These are phyloP conservation scores for Mrakia gelida DNA, from an alignment of 768 basidiomycete species.

Conservation along the genomic window DNA sequence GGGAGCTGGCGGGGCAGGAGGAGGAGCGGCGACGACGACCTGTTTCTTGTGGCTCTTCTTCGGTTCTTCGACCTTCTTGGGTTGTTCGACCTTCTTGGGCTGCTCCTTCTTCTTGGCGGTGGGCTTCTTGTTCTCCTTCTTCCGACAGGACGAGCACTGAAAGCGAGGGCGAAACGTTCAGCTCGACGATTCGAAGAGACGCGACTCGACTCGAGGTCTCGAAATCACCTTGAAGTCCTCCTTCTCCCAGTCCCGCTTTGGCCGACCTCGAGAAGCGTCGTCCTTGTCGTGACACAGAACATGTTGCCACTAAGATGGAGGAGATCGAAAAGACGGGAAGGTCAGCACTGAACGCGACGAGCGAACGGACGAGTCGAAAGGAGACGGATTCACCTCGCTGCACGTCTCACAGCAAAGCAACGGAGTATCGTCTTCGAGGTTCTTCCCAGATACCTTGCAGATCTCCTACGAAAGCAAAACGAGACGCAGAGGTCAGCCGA, in stretches of 20 bases:
- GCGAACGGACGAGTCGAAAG: too few species aligned
- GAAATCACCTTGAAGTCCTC: constrained; percentile 58
- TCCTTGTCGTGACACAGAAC: constrained; percentile 73
- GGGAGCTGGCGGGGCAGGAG: neutral
- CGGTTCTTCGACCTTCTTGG: neutral
- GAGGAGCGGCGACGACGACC: neutral
- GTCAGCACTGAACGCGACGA: too few species aligned
- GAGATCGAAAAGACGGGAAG: too few species aligned
- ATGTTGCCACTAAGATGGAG: constrained; percentile 69
- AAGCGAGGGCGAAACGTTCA: neutral
- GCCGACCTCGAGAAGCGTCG: constrained; percentile 61
- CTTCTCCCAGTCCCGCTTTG: constrained; percentile 73
- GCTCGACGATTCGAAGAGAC: neutral
- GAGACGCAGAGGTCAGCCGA: too few species aligned
- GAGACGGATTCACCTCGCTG: constrained; percentile 38
- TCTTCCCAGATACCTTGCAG: constrained; percentile 8
- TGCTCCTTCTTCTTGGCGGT: neutral
- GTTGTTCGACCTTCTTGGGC: neutral
- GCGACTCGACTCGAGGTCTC: neutral
- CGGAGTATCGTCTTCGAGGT: constrained; percentile 4
- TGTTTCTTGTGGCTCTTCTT: neutral
- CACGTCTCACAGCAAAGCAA: constrained; percentile 79
- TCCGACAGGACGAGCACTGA: constrained; percentile 11
- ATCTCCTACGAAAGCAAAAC: constrained; percentile 8
- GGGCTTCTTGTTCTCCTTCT: constrained; percentile 5